Evolutionary conservation across 2,329 filamentous ascomycete species (phyloP).

Genomic region (Incumbomyces lentus): DNA sequence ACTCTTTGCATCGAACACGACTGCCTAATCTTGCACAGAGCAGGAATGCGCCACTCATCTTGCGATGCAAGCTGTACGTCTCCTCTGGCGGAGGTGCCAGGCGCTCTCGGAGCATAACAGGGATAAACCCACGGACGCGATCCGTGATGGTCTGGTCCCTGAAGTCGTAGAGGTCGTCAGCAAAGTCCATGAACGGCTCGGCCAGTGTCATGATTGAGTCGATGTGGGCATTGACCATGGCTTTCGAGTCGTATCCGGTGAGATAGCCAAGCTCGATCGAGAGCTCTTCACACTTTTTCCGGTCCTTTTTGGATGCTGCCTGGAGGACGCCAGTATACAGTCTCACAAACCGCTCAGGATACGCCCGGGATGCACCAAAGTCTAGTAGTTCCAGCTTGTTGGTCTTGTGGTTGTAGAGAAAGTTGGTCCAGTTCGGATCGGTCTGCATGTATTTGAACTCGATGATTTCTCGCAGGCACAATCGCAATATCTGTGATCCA

Average conservation of each 20-base stretch:
- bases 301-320: constrained; percentile 65
- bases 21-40: constrained; percentile 81
- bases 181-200: constrained; percentile 70
- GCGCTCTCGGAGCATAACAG: constrained; percentile 82
- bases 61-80: constrained; percentile 90
- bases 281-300: constrained; percentile 50
- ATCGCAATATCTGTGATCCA: constrained; percentile 80
- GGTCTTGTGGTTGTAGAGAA: constrained; percentile 68
- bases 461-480: constrained; percentile 84
- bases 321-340: constrained; percentile 71
- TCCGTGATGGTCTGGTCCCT: constrained; percentile 92
- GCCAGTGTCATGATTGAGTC: constrained; percentile 79
- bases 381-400: constrained; percentile 81
- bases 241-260: constrained; percentile 73
- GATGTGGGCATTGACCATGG: constrained; percentile 87
- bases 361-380: constrained; percentile 87
- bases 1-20: constrained; percentile 64
- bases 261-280: constrained; percentile 78
- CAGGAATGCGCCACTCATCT: constrained; percentile 88
- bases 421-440: constrained; percentile 99
- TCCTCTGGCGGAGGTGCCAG: constrained; percentile 89
- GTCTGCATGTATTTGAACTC: constrained; percentile 99
- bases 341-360: constrained; percentile 65
- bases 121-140: constrained; percentile 76
- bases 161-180: constrained; percentile 84